These are phyloP conservation scores for Leptomonas seymouri DNA, from an alignment of 208 protist species.

Conservation along the genomic window DNA sequence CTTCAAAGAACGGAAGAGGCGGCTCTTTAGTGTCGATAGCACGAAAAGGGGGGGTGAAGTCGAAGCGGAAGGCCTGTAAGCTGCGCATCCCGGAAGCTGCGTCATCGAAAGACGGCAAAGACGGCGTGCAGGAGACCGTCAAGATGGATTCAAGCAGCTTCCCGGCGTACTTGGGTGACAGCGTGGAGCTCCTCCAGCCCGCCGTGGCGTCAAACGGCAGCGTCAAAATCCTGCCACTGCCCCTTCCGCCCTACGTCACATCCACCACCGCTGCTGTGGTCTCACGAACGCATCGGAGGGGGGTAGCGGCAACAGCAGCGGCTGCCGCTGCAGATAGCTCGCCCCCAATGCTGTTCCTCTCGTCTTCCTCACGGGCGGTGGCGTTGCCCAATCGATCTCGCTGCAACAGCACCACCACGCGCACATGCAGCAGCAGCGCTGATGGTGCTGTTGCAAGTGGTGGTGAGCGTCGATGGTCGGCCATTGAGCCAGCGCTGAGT, in stretches of 20 bases:
- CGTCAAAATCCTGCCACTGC: not conserved
- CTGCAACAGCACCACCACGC: not conserved
- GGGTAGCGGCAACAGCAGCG: not conserved
- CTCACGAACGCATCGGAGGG: too few species aligned
- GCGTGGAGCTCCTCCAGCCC: not conserved
- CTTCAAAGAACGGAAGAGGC: too few species aligned
- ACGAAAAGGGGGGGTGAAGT: not conserved
- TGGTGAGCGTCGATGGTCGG: not conserved
- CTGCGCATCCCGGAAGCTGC: not conserved
- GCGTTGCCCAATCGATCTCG: conserved; percentile 1
- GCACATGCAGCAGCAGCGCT: not conserved
- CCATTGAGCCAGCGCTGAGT: not conserved
- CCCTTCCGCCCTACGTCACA: not conserved
- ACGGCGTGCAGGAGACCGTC: not conserved
- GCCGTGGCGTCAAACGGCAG: not conserved
- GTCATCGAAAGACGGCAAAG: not conserved
- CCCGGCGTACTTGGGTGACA: not conserved
- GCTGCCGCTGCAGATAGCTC: not conserved
- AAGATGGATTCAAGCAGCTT: too few species aligned
- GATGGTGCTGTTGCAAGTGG: not conserved
- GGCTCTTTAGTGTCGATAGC: too few species aligned
- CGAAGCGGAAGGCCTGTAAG: not conserved
- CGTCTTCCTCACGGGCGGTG: not conserved
- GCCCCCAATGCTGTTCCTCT: not conserved
- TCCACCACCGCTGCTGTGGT: too few species aligned